Conservation (phyloP, 2,329 filamentous ascomycete genomes). For the Coleophoma crateriformis region DNA sequence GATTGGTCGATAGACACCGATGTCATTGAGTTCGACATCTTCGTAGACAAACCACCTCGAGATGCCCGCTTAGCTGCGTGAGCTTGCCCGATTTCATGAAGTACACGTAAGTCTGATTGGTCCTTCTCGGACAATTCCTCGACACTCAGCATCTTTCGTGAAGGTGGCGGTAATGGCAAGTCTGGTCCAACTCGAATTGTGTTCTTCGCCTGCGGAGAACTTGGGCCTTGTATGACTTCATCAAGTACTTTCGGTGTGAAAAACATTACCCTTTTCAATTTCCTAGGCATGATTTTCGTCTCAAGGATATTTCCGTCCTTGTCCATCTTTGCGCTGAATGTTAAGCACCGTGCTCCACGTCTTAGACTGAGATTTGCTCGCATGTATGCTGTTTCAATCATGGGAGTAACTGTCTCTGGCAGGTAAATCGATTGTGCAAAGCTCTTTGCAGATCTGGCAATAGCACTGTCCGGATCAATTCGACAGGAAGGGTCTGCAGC, state of each 20-base stretch:
- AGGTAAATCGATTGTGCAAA: constrained; percentile 56
- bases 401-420: constrained; percentile 49
- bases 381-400: constrained; percentile 49
- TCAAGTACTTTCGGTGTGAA: constrained; percentile 48
- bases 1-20: constrained; percentile 10
- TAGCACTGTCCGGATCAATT: constrained; percentile 50
- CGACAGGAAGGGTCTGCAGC: constrained; percentile 73
- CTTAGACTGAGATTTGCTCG: constrained; percentile 49
- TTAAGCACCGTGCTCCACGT: constrained; percentile 45
- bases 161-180: constrained; percentile 13
- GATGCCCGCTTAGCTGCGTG: constrained; percentile 7
- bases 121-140: constrained; percentile 36
- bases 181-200: constrained; percentile 10
- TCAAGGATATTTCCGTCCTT: constrained; percentile 47
- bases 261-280: constrained; percentile 48
- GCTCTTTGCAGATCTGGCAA: constrained; percentile 57
- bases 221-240: constrained; percentile 15
- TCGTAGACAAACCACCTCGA: constrained; percentile 6
- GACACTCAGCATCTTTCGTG: constrained; percentile 35
- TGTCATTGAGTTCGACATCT: constrained; percentile 2
- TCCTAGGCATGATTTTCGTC: constrained; percentile 46
- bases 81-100: constrained; percentile 42
- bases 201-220: background rate
- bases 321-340: constrained; percentile 56
- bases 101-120: constrained; percentile 38